Base-by-base conservation (phyloP, 768 basidiomycete genomes). In the Cystofilobasidium bisporidii region DNA sequence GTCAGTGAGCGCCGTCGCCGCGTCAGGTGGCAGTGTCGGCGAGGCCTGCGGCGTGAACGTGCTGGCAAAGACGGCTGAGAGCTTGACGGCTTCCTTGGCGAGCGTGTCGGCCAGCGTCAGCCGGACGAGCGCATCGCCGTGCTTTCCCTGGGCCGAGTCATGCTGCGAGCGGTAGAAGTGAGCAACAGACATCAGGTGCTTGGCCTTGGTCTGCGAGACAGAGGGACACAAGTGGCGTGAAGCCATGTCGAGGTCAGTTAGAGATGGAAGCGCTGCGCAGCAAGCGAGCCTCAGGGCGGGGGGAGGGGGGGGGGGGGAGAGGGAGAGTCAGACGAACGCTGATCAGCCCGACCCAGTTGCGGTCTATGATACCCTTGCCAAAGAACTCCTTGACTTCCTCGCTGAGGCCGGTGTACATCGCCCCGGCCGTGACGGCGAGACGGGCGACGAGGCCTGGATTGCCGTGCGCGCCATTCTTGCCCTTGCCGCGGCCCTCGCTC, bases 381-480 rank as follows among this genome's bases (percentile, higher is more conserved):
- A 91, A 87, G 73, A 96, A 97, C 73, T 97, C 94, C 76, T 96
- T 97, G 40, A 88, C 88, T 68, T 97, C 91, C 69, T 99, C 96
- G 8, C 80, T 81, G n/a, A 97, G 80, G 0, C 84, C 80, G 0
- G 81, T 83, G 74, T 97, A 99, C 83, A 92, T 84, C 18, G 76
- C 82, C 0, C 88, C 88, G 0, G 87, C 83, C 74, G 94, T 91
- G 24, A 87, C 82, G 0, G 85, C 91, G 61, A 97, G 83, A 80
- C 93, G 91, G 55, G 87, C 78, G 3, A 93, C 82, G 43, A 99
- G 81, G 0, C 72, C 75, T 3, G 75, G 36, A 15, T 50, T 50
- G 14, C 20, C 33, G 11, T 33, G 38, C 12, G n/a, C 28, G 0
- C 67, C 67, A n/a, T 68, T 68, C 40, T 56, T 56, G 14, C 60